Evolutionary conservation across 1,284 basidiomycete species (phyloP).

Genomic region (Somion occarium): DNA sequence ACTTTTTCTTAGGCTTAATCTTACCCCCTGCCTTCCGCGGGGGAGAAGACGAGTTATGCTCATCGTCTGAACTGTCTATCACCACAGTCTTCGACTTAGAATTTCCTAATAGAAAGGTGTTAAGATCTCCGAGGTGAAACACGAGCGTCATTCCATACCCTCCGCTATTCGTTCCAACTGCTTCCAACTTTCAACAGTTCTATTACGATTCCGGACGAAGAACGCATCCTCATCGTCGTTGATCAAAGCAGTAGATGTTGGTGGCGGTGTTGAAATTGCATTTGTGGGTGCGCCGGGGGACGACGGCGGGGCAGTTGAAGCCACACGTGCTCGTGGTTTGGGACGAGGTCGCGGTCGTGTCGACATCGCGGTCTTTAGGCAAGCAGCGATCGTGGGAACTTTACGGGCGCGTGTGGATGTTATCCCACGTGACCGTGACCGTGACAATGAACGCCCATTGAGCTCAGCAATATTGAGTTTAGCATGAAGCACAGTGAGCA

Average conservation of each 20-base stretch:
- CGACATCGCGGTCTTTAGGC: constrained; percentile 26
- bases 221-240: constrained; percentile 51
- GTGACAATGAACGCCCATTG: background rate
- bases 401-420: constrained; percentile 15
- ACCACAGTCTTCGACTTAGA: constrained; percentile 15
- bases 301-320: constrained; percentile 19
- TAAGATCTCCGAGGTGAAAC: background rate
- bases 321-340: constrained; percentile 41
- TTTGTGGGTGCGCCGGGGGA: constrained; percentile 13
- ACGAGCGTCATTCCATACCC: constrained; percentile 31
- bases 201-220: constrained; percentile 58
- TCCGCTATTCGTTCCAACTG: constrained; percentile 47
- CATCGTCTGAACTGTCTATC: constrained; percentile 18
- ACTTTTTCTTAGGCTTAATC: no score
- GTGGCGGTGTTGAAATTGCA: constrained; percentile 13
- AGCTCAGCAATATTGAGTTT: background rate
- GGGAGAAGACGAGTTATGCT: constrained; percentile 21
- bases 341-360: constrained; percentile 46
- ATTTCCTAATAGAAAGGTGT: background rate
- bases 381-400: constrained; percentile 44
- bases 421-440: constrained; percentile 18
- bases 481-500: background rate
- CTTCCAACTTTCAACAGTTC: constrained; percentile 52
- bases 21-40: no score
- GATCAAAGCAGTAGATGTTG: background rate